phyloP scores from a whole-genome alignment of 2,329 filamentous ascomycete genomes.

The Ceratocystis cacaofunesta region DNA sequence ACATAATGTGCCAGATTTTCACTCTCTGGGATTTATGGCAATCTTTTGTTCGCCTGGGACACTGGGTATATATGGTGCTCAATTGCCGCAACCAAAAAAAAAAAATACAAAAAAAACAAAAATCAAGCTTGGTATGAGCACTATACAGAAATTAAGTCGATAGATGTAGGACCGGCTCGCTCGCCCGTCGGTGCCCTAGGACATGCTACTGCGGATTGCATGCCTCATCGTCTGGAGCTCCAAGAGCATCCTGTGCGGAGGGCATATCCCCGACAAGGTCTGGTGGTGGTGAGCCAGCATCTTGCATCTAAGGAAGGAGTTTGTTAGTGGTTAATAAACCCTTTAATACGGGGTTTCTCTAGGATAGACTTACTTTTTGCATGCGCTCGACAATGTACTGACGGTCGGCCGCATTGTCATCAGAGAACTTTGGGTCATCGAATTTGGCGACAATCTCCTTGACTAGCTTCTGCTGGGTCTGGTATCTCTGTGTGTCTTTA shows the following conservation, averaged over 20 bases:
- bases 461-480: constrained; percentile 66
- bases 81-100: neutral
- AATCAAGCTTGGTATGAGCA: constrained; percentile 1
- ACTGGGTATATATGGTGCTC: neutral
- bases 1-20: neutral
- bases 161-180: neutral
- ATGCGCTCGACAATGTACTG: constrained; percentile 94
- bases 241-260: constrained; percentile 59
- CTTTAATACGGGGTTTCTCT: neutral
- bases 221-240: constrained; percentile 40
- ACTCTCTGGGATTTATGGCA: neutral
- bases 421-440: constrained; percentile 65
- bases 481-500: constrained; percentile 66
- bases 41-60: neutral
- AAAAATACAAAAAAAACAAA: neutral
- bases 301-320: constrained; percentile 67
- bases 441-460: constrained; percentile 80
- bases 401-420: constrained; percentile 65
- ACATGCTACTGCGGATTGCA: constrained; percentile 43
- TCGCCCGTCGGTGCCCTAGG: neutral
- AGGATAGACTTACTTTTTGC: constrained; percentile 60
- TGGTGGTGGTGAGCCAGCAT: constrained; percentile 72
- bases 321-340: neutral
- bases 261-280: constrained; percentile 86
- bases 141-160: neutral